A percentile compares a stretch with the other conserved stretches of the same genome.
Evolutionary conservation across 495 filamentous ascomycete genomes (phyloP).

Genomic region (Pseudoneurospora amorphoporcata): DNA sequence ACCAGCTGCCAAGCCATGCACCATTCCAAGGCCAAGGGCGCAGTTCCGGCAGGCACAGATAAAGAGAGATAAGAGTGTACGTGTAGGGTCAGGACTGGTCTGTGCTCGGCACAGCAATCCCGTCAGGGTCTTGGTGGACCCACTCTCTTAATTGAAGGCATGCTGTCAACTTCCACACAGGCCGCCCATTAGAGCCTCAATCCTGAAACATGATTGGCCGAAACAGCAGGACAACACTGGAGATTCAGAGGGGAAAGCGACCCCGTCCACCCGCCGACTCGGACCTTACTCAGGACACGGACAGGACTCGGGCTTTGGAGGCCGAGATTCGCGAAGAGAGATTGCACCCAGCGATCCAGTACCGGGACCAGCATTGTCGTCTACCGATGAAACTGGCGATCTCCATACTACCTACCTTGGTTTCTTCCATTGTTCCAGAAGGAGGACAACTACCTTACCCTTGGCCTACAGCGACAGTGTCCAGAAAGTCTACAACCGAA

Average conservation of each 20-base stretch:
- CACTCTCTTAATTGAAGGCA: neutral
- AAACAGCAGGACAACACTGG: neutral
- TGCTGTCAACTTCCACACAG: slow-evolving; percentile 4
- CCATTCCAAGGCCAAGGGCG: neutral
- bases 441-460: neutral
- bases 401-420: neutral
- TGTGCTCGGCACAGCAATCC: neutral
- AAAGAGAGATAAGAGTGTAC: neutral
- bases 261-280: neutral
- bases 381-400: neutral
- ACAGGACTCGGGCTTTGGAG: neutral
- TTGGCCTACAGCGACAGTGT: neutral
- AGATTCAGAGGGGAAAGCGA: neutral
- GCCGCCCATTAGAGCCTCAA: neutral
- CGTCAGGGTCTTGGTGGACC: neutral
- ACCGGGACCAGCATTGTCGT: neutral
- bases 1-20: neutral
- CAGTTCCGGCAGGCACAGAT: neutral
- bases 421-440: neutral
- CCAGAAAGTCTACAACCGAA: neutral
- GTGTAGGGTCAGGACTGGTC: neutral
- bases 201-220: neutral
- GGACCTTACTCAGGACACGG: neutral
- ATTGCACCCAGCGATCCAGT: neutral
- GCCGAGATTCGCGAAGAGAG: neutral